A percentile compares a stretch with the other conserved stretches of the same genome.
phyloP scores from a whole-genome alignment of 179 eudicot genomes.

The Silene coronaria region DNA sequence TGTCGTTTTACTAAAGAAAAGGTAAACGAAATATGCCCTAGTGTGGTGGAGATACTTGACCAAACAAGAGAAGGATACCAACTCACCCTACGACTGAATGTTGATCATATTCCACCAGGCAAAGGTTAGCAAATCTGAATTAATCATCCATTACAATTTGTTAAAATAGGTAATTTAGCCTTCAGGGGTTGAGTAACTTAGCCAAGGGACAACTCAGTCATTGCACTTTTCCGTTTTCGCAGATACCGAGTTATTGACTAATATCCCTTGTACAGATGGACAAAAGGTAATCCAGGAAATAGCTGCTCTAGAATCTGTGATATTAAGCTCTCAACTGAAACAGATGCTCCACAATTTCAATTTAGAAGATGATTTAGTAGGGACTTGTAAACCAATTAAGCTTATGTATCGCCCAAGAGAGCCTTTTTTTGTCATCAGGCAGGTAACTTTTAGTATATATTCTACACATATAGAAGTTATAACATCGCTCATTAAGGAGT shows the following conservation, averaged over 20 bases:
- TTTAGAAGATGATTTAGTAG: slow-evolving; percentile 38
- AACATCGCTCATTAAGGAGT: background rate
- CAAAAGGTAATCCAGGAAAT: slow-evolving; percentile 57
- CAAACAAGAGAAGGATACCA: slow-evolving; percentile 67
- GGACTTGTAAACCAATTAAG: slow-evolving; percentile 59
- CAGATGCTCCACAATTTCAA: slow-evolving; percentile 48
- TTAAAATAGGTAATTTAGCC: background rate
- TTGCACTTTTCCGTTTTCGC: background rate
- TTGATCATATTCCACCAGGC: slow-evolving; percentile 47
- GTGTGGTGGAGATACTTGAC: slow-evolving; percentile 51
- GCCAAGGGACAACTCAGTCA: background rate
- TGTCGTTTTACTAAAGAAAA: slow-evolving; percentile 38
- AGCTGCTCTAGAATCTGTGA: slow-evolving; percentile 64
- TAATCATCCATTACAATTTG: background rate
- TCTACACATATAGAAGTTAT: background rate
- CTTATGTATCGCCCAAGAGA: slow-evolving; percentile 76
- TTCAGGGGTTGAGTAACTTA: background rate
- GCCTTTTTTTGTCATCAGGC: slow-evolving; percentile 71
- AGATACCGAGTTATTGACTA: background rate
- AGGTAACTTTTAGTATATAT: slow-evolving; percentile 35
- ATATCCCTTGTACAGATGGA: slow-evolving; percentile 37
- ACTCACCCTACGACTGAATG: slow-evolving; percentile 56
- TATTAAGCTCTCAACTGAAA: slow-evolving; percentile 74
- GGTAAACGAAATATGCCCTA: slow-evolving; percentile 43
- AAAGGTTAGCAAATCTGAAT: slow-evolving; percentile 47